These are phyloP conservation scores for Heimioporus sp. DNA, from an alignment of 768 basidiomycete species.

Conservation along the genomic window DNA sequence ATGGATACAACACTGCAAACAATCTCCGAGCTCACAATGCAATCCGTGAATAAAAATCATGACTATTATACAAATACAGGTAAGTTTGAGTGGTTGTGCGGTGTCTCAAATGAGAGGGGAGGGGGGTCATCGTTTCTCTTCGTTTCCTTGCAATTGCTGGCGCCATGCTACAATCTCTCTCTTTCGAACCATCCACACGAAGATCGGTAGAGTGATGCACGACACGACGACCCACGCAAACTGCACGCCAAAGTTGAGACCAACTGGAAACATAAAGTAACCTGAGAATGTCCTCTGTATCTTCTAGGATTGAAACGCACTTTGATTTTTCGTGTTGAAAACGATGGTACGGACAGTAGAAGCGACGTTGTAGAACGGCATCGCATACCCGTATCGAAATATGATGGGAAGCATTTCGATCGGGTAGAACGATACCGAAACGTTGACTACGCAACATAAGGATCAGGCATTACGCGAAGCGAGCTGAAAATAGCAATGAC, in stretches of 20 bases:
- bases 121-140: background rate
- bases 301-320: conserved; percentile 36
- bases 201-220: conserved; percentile 47
- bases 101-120: background rate
- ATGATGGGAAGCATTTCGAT: conserved; percentile 55
- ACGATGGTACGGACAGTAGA: conserved; percentile 56
- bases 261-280: conserved; percentile 39
- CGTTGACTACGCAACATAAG: conserved; percentile 42
- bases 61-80: too few species aligned
- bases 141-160: conserved; percentile 11
- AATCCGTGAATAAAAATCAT: too few species aligned
- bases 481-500: background rate
- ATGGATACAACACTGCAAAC: conserved; percentile 5
- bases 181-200: conserved; percentile 43
- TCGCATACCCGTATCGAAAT: conserved; percentile 66
- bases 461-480: background rate
- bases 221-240: conserved; percentile 57
- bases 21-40: too few species aligned
- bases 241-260: conserved; percentile 59
- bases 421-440: conserved; percentile 56
- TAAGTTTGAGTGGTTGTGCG: too few species aligned
- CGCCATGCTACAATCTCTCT: conserved; percentile 23
- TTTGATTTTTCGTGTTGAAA: conserved; percentile 62
- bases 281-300: background rate
- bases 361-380: conserved; percentile 72